A percentile compares a stretch with the other conserved stretches of the same genome.
Conservation (phyloP, 345 rosid genomes). For the Clausena lansium region DNA sequence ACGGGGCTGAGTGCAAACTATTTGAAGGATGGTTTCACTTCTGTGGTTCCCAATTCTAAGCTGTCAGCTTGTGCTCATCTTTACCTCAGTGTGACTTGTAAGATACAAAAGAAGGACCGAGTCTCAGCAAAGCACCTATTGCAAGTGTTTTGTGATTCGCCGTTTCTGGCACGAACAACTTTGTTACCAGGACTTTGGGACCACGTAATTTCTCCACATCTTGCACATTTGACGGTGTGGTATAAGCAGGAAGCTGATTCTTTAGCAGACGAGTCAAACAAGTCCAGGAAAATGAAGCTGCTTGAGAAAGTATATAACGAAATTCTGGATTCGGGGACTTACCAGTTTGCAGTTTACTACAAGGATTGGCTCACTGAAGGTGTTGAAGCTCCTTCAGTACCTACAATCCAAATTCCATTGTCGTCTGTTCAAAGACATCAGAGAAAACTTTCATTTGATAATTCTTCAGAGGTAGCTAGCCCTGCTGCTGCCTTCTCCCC, state of each 20-base stretch:
- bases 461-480: slow-evolving; percentile 35
- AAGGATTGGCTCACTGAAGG: slow-evolving; percentile 66
- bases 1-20: slow-evolving; percentile 47
- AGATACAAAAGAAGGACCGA: slow-evolving; percentile 57
- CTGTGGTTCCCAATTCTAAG: slow-evolving; percentile 44
- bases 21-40: slow-evolving; percentile 39
- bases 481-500: slow-evolving; percentile 37
- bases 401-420: slow-evolving; percentile 45
- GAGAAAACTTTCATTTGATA: slow-evolving; percentile 22
- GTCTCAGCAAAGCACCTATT: slow-evolving; percentile 57
- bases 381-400: slow-evolving; percentile 50
- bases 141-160: slow-evolving; percentile 61
- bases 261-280: slow-evolving; percentile 31
- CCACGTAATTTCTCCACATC: slow-evolving; percentile 55
- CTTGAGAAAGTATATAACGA: slow-evolving; percentile 57
- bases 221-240: slow-evolving; percentile 60
- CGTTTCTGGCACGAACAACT: slow-evolving; percentile 44
- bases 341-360: slow-evolving; percentile 59
- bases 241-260: slow-evolving; percentile 51
- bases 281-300: slow-evolving; percentile 42
- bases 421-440: slow-evolving; percentile 28
- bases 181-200: slow-evolving; percentile 64
- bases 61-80: slow-evolving; percentile 64
- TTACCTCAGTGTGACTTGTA: slow-evolving; percentile 52
- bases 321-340: slow-evolving; percentile 56